phyloP scores from a whole-genome alignment of 2,329 filamentous ascomycete species.

The Fusarium miscanthi region DNA sequence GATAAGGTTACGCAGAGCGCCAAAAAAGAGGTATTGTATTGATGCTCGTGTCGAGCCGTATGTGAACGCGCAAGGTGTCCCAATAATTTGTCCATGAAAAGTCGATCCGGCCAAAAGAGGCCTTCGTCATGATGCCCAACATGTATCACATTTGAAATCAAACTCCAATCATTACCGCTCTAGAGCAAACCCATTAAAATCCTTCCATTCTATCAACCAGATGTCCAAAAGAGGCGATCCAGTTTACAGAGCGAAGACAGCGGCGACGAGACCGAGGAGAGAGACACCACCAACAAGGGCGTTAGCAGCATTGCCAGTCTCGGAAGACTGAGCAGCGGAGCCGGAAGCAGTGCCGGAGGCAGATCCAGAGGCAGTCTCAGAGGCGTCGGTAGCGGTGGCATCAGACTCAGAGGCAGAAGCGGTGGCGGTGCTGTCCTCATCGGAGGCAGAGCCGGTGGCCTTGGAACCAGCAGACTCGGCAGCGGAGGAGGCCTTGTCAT shows the following conservation, averaged over 20 bases:
- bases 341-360: constrained; percentile 41
- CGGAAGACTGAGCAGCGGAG: constrained; percentile 41
- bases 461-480: constrained; percentile 42
- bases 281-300: constrained; percentile 56
- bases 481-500: constrained; percentile 37
- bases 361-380: constrained; percentile 34
- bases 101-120: constrained; percentile 22
- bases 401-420: constrained; percentile 34
- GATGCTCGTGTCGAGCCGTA: constrained; percentile 39
- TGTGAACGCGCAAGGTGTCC: constrained; percentile 43
- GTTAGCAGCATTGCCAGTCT: constrained; percentile 50
- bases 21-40: constrained; percentile 44
- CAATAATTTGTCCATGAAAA: constrained; percentile 46
- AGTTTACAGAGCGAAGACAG: constrained; percentile 62
- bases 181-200: constrained; percentile 38
- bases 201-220: constrained; percentile 23
- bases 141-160: constrained; percentile 33
- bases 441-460: constrained; percentile 43
- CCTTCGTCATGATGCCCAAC: constrained; percentile 35
- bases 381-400: constrained; percentile 27
- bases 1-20: constrained; percentile 25
- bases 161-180: constrained; percentile 44
- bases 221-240: constrained; percentile 1
- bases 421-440: constrained; percentile 35
- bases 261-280: constrained; percentile 61